Conservation (phyloP, 73 alveolate genomes). For the Blepharisma japonicum region DNA sequence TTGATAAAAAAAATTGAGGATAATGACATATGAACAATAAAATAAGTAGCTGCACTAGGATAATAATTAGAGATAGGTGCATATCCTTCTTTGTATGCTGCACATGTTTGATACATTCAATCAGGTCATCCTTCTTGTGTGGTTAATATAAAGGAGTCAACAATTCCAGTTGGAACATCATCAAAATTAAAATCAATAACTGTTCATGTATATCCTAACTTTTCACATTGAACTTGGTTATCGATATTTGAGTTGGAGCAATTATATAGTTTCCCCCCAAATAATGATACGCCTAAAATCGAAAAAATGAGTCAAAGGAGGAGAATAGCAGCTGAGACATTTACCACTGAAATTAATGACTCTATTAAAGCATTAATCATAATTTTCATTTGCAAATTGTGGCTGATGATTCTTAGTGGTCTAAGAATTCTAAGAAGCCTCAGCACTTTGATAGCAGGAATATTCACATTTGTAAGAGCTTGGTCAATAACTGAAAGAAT, state of each 20-base stretch:
- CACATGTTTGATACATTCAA: slow-evolving; percentile 63
- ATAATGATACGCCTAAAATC: slow-evolving; percentile 62
- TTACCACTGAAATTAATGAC: slow-evolving; percentile 80
- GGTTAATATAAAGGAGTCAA: slow-evolving; percentile 74
- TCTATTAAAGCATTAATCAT: slow-evolving; percentile 81
- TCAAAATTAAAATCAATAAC: slow-evolving; percentile 70
- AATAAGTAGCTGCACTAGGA: slow-evolving; percentile 45
- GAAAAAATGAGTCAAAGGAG: slow-evolving; percentile 74
- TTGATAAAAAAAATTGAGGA: slow-evolving; percentile 83
- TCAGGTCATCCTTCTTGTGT: slow-evolving; percentile 95
- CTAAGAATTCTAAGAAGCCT: slow-evolving; percentile 87
- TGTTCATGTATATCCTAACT: slow-evolving; percentile 65
- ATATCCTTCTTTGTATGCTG: slow-evolving; percentile 42
- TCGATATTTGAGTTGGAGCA: slow-evolving; percentile 36
- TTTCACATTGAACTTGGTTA: slow-evolving; percentile 41
- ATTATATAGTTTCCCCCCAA: slow-evolving; percentile 63
- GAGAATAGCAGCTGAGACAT: slow-evolving; percentile 69
- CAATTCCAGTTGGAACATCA: slow-evolving; percentile 74
- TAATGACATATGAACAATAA: slow-evolving; percentile 73
- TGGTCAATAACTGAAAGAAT: slow-evolving; percentile 80
- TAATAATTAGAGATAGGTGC: slow-evolving; percentile 43
- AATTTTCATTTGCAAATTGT: slow-evolving; percentile 79
- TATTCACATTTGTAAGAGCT: slow-evolving; percentile 54
- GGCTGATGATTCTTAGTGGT: slow-evolving; percentile 84
- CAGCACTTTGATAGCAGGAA: slow-evolving; percentile 69